Evolutionary conservation across 1,139 yeast species (phyloP).

Genomic region (Pichiaceae sp.): DNA sequence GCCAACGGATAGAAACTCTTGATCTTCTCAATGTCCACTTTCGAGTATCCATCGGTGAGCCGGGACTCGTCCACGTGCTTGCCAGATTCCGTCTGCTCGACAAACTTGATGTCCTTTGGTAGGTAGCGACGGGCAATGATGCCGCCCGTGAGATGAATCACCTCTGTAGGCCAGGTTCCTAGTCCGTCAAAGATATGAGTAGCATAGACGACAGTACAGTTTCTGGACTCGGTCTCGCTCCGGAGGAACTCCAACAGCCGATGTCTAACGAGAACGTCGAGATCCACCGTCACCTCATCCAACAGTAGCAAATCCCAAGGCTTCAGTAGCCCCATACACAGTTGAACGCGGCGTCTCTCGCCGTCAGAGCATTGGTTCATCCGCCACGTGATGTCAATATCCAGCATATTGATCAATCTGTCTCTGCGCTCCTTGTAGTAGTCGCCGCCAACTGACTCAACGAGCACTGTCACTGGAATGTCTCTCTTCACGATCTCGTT

Average conservation of each 20-base stretch:
- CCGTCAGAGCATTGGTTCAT: constrained; percentile 93
- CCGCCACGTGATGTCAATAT: constrained; percentile 82
- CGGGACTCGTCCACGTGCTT: constrained; percentile 5
- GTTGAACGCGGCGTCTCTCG: constrained; percentile 86
- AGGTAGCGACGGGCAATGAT: constrained; percentile 26
- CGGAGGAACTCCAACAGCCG: constrained; percentile 62
- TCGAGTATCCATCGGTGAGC: constrained; percentile 5
- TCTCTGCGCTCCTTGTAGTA: constrained; percentile 68
- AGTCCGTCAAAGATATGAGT: constrained; percentile 96
- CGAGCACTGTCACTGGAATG: constrained; percentile 71
- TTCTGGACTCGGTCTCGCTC: constrained; percentile 57
- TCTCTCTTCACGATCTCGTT: constrained; percentile 87
- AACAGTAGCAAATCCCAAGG: constrained; percentile 82
- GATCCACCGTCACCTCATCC: constrained; percentile 94
- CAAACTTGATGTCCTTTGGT: constrained; percentile 24
- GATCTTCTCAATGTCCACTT: constrained; percentile 33
- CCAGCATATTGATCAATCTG: constrained; percentile 62
- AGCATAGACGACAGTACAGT: constrained; percentile 77
- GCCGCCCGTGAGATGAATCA: constrained; percentile 77
- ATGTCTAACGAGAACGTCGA: constrained; percentile 85
- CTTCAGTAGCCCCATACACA: constrained; percentile 84
- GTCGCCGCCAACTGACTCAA: constrained; percentile 80
- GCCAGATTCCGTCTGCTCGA: constrained; percentile 12
- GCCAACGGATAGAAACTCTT: constrained; percentile 66
- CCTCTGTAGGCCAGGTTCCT: constrained; percentile 77